Conservation (phyloP, 805 yeast species). For the Ogataea zsoltii region DNA sequence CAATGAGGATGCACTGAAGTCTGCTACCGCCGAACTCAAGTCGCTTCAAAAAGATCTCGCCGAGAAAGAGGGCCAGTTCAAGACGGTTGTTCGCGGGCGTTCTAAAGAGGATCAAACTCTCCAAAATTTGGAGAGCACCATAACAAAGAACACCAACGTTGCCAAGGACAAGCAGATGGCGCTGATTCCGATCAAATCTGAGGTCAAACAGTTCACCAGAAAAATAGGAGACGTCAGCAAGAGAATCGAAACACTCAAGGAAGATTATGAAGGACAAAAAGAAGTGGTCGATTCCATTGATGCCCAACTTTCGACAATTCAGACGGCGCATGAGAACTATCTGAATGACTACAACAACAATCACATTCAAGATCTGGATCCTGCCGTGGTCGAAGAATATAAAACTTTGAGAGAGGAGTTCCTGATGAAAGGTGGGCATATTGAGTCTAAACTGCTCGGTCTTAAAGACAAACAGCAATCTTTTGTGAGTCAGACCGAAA, state of each 20-base stretch:
- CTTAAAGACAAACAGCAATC: conserved; percentile 43
- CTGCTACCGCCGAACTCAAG: conserved; percentile 28
- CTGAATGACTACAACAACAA: conserved; percentile 15
- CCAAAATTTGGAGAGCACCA: conserved; percentile 40
- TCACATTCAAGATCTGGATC: conserved; percentile 36
- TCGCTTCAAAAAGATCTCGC: conserved; percentile 19
- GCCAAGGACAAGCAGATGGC: conserved; percentile 48
- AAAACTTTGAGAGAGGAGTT: conserved; percentile 56
- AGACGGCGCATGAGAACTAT: conserved; percentile 25
- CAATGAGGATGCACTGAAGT: conserved; percentile 23
- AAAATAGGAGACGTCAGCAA: conserved; percentile 48
- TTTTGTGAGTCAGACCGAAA: conserved; percentile 34
- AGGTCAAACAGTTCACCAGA: conserved; percentile 46
- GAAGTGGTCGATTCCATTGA: conserved; percentile 41
- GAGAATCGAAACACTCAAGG: conserved; percentile 49
- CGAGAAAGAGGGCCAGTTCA: conserved; percentile 30
- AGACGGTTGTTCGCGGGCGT: conserved; percentile 39
- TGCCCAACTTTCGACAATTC: conserved; percentile 44
- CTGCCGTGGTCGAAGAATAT: conserved; percentile 58
- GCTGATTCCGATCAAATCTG: conserved; percentile 63
- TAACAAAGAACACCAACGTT: conserved; percentile 38
- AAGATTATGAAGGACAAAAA: conserved; percentile 56
- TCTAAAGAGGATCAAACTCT: conserved; percentile 46
- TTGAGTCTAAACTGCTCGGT: conserved; percentile 52
- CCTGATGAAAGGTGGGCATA: conserved; percentile 54